These are phyloP conservation scores for Tetrastigma voinierianum DNA, from an alignment of 164 flowering plant genomes.

Conservation along the genomic window DNA sequence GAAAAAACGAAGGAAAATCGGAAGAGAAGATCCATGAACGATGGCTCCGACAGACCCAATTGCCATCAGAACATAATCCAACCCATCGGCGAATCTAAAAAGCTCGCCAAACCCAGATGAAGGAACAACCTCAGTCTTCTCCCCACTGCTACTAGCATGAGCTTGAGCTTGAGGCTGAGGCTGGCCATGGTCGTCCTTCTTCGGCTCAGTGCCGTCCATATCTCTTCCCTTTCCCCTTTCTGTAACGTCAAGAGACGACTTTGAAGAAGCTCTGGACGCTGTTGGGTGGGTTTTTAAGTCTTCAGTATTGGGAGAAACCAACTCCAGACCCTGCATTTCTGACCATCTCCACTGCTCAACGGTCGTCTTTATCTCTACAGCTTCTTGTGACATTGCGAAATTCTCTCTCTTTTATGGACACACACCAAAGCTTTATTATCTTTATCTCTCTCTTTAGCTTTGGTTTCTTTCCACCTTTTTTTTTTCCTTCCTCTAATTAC, in stretches of 20 bases:
- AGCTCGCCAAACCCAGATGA: conserved; percentile 63
- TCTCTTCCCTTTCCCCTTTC: conserved; percentile 13
- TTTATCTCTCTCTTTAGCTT: neutral
- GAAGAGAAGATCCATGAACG: conserved; percentile 91
- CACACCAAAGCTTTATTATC: conserved; percentile 2
- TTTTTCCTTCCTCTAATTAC: conserved; percentile 15
- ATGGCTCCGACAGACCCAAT: conserved; percentile 87
- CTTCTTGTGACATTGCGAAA: conserved; percentile 71
- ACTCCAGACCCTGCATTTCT: conserved; percentile 78
- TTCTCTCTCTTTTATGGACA: conserved; percentile 10
- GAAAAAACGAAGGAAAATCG: conserved; percentile 90
- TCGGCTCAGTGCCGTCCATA: conserved; percentile 25
- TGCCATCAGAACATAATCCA: conserved; percentile 77
- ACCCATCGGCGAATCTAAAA: conserved; percentile 86
- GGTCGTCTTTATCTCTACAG: conserved; percentile 60
- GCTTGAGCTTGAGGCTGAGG: neutral
- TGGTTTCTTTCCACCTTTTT: conserved; percentile 4
- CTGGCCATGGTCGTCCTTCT: no score
- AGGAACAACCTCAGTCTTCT: conserved; percentile 43
- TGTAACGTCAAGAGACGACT: conserved; percentile 7
- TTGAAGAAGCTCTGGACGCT: conserved; percentile 5
- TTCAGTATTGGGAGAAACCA: conserved; percentile 25
- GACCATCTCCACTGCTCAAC: conserved; percentile 88
- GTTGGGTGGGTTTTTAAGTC: conserved; percentile 9
- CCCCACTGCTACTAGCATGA: conserved; percentile 16